Conservation (phyloP, 2,329 filamentous ascomycete species). For the Xylariales sp. region DNA sequence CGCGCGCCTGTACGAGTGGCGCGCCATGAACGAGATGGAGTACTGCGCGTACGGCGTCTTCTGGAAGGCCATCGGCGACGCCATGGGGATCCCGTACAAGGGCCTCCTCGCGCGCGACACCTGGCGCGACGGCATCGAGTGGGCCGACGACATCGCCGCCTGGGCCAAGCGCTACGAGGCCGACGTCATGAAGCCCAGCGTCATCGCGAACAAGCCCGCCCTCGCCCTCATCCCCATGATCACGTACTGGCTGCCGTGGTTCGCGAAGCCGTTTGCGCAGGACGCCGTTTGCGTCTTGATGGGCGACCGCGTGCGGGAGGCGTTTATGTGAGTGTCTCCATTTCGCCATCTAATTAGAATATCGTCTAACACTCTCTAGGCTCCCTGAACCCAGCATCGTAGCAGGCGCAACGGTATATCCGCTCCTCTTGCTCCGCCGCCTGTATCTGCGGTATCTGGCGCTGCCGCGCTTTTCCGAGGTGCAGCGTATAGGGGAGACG, state of each 20-base stretch:
- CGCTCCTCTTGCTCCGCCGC: conserved; percentile 63
- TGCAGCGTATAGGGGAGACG: conserved; percentile 57
- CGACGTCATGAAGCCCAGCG: conserved; percentile 65
- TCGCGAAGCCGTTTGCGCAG: conserved; percentile 58
- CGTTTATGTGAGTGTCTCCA: conserved; percentile 67
- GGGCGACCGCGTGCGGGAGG: conserved; percentile 70
- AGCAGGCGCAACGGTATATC: conserved; percentile 56
- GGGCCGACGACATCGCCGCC: conserved; percentile 59
- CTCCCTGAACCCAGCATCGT: conserved; percentile 57
- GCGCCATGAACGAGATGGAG: conserved; percentile 73
- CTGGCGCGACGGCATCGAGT: conserved; percentile 65
- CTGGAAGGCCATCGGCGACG: conserved; percentile 78
- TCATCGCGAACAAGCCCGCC: conserved; percentile 63
- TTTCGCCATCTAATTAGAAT: neutral
- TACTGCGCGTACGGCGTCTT: conserved; percentile 73
- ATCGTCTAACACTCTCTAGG: conserved; percentile 42
- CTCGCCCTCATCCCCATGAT: conserved; percentile 70
- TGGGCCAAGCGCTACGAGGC: conserved; percentile 70
- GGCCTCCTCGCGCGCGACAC: conserved; percentile 49
- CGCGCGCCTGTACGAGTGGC: conserved; percentile 76
- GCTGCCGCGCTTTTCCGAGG: conserved; percentile 65
- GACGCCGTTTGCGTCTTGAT: conserved; percentile 69
- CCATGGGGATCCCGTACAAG: conserved; percentile 71
- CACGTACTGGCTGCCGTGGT: conserved; percentile 63
- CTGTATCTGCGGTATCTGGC: conserved; percentile 67